Evolutionary conservation across 495 filamentous ascomycete genomes (phyloP), one percentile per base, ranked within the genome.

Genomic region (Aspergillus coremiiformis): DNA sequence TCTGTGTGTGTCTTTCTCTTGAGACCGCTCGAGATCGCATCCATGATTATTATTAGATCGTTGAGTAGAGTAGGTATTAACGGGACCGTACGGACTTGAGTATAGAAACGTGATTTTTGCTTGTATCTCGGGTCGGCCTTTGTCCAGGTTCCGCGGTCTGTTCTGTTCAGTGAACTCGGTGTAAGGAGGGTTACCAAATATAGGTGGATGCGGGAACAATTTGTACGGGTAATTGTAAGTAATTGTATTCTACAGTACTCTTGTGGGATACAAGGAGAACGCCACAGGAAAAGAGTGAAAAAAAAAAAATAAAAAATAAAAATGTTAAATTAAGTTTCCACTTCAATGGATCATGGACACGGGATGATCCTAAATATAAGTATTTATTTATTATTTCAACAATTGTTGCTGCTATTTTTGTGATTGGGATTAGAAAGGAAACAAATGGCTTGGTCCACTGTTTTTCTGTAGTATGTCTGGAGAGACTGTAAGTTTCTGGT

Each of bases 321-420:
- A 21, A 49, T 15, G 12, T 15, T 44, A 52, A 44, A 35, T 52
- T 45, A 39, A 52, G 42, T 52, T 52, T 42, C 50, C 50, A 46
- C 50, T 14, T 11, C 11, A 27, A 44, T 46, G 41, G 50, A 45
- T 32, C 50, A 27, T 10, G 17, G 44, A 33, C 24, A 47, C 44
- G 44, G 44, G 44, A 47, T 47, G 24, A 33, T 41, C 37, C 37
- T 41, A 41, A 41, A 41, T 41, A 41, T 41, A 41, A 41, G 37
- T 41, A 41, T 10, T 41, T 52, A 44, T 47, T 51, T 43, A 44
- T 39, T 43, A 21, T 43, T 43, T 51, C 29, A n/a, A n/a, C n/a
- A n/a, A 44, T 49, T 27, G 24, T 27, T 15, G 47, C 48, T 51
- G 48, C 48, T 51, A 51, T 51, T 51, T 51, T 51, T 42, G 44